Percentiles rank a stretch among this genome's conserved stretches.
phyloP scores from a whole-genome alignment of 2,329 filamentous ascomycete genomes.

The Talaromyces sp. region DNA sequence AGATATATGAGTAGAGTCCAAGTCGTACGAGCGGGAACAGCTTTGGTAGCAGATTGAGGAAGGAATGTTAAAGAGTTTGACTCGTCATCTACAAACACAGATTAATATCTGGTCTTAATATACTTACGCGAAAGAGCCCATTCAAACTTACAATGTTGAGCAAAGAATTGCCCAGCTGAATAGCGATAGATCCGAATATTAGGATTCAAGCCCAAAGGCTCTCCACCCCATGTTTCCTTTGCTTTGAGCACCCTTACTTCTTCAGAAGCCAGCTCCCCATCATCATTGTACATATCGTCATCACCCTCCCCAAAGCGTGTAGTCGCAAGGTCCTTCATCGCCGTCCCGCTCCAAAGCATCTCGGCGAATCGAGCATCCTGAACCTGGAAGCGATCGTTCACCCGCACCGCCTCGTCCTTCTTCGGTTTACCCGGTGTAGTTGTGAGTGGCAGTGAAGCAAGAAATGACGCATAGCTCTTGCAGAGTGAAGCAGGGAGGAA shows the following conservation, averaged over 20 bases:
- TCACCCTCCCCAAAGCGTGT: constrained; percentile 35
- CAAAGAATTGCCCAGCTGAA: constrained; percentile 83
- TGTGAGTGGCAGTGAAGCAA: constrained; percentile 68
- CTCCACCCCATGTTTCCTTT: constrained; percentile 70
- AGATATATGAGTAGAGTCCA: constrained; percentile 92
- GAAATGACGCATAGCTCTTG: constrained; percentile 73
- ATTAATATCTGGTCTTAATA: not conserved
- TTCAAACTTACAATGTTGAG: constrained; percentile 75
- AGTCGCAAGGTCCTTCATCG: constrained; percentile 64
- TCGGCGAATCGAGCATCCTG: constrained; percentile 74
- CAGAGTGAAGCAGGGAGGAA: constrained; percentile 77
- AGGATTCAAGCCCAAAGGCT: constrained; percentile 80
- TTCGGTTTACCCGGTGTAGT: constrained; percentile 81
- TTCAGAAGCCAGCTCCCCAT: constrained; percentile 6
- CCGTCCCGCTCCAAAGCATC: constrained; percentile 75
- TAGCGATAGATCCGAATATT: constrained; percentile 92
- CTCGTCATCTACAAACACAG: constrained; percentile 71
- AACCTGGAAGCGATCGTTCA: constrained; percentile 88
- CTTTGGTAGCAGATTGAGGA: constrained; percentile 42
- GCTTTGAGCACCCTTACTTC: constrained; percentile 6
- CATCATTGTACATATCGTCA: constrained; percentile 28
- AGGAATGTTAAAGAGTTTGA: constrained; percentile 71
- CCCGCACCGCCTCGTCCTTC: constrained; percentile 76
- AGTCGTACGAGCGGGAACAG: constrained; percentile 68
- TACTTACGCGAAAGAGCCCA: no score